A percentile compares a stretch with the other conserved stretches of the same genome.
Evolutionary conservation across 352 stramenopile species (phyloP).

Genomic region (Globisporangium radiosum): DNA sequence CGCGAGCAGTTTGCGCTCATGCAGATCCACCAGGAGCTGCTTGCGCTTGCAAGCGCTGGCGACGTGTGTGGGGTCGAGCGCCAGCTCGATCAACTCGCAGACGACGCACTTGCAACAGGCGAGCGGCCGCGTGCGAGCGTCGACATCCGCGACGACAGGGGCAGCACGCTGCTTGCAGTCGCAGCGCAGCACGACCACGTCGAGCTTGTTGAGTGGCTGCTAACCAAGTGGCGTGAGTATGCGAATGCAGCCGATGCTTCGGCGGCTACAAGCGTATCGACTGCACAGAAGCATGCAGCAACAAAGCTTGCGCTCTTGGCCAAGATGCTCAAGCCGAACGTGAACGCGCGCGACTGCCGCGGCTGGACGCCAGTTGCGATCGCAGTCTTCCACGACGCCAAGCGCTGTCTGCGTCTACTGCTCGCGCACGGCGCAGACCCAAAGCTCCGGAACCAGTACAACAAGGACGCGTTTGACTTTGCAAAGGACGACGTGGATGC

Average conservation of each 20-base stretch:
- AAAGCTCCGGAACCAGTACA: constrained; percentile 86
- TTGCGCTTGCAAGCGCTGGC: constrained; percentile 38
- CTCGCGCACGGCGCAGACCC: constrained; percentile 78
- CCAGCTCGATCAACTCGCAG: constrained; percentile 59
- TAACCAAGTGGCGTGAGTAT: constrained; percentile 55
- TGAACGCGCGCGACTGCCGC: constrained; percentile 71
- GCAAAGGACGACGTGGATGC: constrained; percentile 87
- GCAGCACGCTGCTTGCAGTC: constrained; percentile 67
- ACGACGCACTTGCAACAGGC: constrained; percentile 55
- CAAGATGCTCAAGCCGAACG: constrained; percentile 55
- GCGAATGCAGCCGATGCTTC: constrained; percentile 19
- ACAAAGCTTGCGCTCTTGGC: constrained; percentile 28
- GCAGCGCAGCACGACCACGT: constrained; percentile 64
- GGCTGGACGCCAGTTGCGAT: constrained; percentile 84
- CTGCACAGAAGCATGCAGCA: constrained; percentile 19
- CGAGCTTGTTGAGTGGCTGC: constrained; percentile 47
- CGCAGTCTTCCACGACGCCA: constrained; percentile 84
- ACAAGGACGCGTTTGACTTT: constrained; percentile 87
- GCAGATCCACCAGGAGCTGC: constrained; percentile 76
- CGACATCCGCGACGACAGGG: constrained; percentile 76
- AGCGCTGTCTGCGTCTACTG: constrained; percentile 57
- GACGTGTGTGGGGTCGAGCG: constrained; percentile 44
- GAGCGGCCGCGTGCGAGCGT: constrained; percentile 57
- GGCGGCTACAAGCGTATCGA: constrained; percentile 14
- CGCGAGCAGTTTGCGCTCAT: constrained; percentile 76